Base-by-base conservation (phyloP, 139 green algal genomes). In the Pseudopediastrum boryanum region DNA sequence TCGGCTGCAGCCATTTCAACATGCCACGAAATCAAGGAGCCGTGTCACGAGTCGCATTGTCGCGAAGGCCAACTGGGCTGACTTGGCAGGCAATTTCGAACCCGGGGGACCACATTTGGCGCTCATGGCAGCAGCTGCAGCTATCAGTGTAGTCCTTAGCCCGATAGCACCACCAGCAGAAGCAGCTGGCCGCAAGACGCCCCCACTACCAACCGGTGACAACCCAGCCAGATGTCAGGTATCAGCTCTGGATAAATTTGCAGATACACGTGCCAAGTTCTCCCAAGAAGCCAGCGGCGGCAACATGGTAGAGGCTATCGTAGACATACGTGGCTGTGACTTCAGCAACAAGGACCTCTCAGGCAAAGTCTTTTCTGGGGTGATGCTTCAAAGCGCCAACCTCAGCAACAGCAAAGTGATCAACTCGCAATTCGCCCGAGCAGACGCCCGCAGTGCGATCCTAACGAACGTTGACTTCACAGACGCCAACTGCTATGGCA, bases 201-300 rank as follows among this genome's bases (percentile, higher is more conserved):
- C 58, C 59, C 73, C 21, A 72, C 62, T 23, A 66, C 73, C 2
- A n/a, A n/a, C n/a, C n/a, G n/a, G n/a, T n/a, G 58, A 72, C 43
- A 73, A 36, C 16, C 43, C 73, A 39, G 31, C 2, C 3, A 78
- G 87, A 31, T 92, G 87, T 50, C 31, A 52, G 0, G 35, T 92
- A 2, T n/a, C 33, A 2, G 78, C 80, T 0, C 75, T 92, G 9
- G 87, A 92, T 62, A 90, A 89, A 62, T 92, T 92, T 80, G 87
- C 87, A 41, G 69, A 72, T 31, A 88, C 78, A 1, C 31, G 83
- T 0, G 78, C 83, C 3, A 83, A 77, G 8, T 87, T 87, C 68
- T 71, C 38, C 44, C 67, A 87, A 67, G 84, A 91, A 35, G 77
- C 79, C 0, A 74, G 31, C 7, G 81, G 83, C 4, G 85, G 85